Evolutionary conservation across 495 filamentous ascomycete species (phyloP).

Genomic region (Aspergillus kassunensis): DNA sequence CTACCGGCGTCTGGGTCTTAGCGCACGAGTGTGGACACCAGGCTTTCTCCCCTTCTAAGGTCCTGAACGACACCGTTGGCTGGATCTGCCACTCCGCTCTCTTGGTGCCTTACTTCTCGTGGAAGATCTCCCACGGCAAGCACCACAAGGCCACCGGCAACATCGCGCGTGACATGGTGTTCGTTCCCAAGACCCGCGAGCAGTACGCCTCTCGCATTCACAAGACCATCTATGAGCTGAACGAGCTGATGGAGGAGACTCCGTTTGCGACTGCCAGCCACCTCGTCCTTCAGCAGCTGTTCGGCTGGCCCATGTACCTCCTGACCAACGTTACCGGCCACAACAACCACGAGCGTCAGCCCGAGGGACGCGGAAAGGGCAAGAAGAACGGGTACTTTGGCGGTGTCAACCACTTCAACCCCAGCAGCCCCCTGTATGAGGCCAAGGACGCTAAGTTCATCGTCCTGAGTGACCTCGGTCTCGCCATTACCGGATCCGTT

Average conservation of each 20-base stretch:
- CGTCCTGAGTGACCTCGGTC: slow-evolving; percentile 75
- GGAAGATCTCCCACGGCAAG: slow-evolving; percentile 91
- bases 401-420: slow-evolving; percentile 94
- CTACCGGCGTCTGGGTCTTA: slow-evolving; percentile 67
- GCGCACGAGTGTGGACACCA: slow-evolving; percentile 73
- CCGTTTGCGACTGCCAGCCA: slow-evolving; percentile 73
- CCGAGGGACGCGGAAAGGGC: slow-evolving; percentile 83
- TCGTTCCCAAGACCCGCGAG: slow-evolving; percentile 81
- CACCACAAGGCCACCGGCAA: slow-evolving; percentile 96
- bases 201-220: slow-evolving; percentile 68
- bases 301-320: slow-evolving; percentile 86
- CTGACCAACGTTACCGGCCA: slow-evolving; percentile 87
- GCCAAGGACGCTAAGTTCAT: slow-evolving; percentile 81
- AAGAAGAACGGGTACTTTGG: slow-evolving; percentile 76
- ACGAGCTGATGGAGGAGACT: slow-evolving; percentile 90
- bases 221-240: slow-evolving; percentile 67
- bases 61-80: slow-evolving; percentile 79
- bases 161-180: slow-evolving; percentile 96
- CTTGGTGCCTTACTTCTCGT: slow-evolving; percentile 85
- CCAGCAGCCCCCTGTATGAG: slow-evolving; percentile 84
- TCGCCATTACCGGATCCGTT: slow-evolving; percentile 54
- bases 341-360: slow-evolving; percentile 80
- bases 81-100: slow-evolving; percentile 80
- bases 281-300: slow-evolving; percentile 76
- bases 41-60: slow-evolving; percentile 77